Base-by-base conservation (phyloP, 2,329 filamentous ascomycete species). In the Bisporella sp. region DNA sequence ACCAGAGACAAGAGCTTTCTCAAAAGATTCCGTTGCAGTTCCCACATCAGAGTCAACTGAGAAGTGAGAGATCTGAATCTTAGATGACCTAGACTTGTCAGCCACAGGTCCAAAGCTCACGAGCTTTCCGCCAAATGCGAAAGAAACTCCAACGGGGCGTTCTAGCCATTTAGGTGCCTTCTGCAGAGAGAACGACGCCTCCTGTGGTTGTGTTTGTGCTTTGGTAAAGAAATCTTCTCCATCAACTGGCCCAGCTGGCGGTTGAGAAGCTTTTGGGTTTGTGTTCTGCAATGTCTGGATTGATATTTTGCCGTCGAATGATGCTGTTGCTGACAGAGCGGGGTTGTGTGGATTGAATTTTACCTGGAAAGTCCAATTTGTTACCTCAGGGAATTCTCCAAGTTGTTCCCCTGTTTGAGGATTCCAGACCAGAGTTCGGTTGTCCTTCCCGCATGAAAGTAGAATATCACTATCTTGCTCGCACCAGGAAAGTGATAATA, bases 351-450 rank as follows among this genome's bases (percentile, higher is more conserved):
- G 93, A 67, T 96, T 91, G 78, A 95, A 97, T 55, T 85, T 81
- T 5, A 93, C 96, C 66, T 92, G 84, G 74, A 99, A 99, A 5
- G 91, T 96, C 92, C 93, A 99, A 69, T 97, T 99, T n/a, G 92
- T 96, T 48, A 95, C 91, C 62, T 96, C 89, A 4, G 92, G 91
- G 64, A 97, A 92, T 69, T 97, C 92, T 57, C 95, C 93, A 56
- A 90, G 86, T 9, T 81, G 77, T 65, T 93, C 82, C 48, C 92
- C 92, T 3, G 87, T 96, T 63, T 93, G 87, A 1, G 93, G 89
- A 68, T 97, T 97, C 93, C 95, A 99, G 54, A 93, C 84, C 54
- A 99, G 79, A 2, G 91, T 96, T 61, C 89, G 82, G 66, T 97
- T 97, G 69, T 99, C 93, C 71, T 97, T 97, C 59, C 93, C 95